Evolutionary conservation across 352 stramenopile genomes (phyloP).

Genomic region (Blastocystis sp.): DNA sequence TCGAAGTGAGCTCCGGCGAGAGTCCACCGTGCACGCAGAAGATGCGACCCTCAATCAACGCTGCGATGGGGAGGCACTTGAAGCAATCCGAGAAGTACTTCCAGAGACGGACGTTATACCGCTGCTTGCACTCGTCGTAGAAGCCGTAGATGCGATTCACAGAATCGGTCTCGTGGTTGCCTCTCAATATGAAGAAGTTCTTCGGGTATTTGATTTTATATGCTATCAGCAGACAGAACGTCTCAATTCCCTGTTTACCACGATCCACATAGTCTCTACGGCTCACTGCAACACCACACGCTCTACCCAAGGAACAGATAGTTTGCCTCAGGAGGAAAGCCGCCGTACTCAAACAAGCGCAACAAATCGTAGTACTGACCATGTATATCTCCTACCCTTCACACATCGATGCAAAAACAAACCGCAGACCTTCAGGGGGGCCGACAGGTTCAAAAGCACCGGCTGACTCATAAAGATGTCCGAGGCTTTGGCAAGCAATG

Average conservation of each 20-base stretch:
- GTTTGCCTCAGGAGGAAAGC: constrained; percentile 87
- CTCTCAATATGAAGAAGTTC: constrained; percentile 95
- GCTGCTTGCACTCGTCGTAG: constrained; percentile 92
- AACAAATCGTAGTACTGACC: constrained; percentile 98
- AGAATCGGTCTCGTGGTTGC: constrained; percentile 96
- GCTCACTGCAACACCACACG: background rate
- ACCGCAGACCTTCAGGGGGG: constrained; percentile 95
- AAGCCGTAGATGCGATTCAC: constrained; percentile 99
- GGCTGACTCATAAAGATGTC: constrained; percentile 96
- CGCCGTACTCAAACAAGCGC: constrained; percentile 88
- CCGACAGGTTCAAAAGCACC: constrained; percentile 96
- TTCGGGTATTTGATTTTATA: constrained; percentile 97
- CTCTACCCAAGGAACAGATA: constrained; percentile 93
- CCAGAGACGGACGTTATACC: constrained; percentile 81
- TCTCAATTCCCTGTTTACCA: constrained; percentile 91
- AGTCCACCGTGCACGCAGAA: constrained; percentile 97
- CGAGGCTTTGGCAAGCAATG: constrained; percentile 90
- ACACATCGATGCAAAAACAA: constrained; percentile 2
- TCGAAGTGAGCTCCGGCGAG: constrained; percentile 87
- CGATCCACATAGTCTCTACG: constrained; percentile 86
- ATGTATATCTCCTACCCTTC: constrained; percentile 82
- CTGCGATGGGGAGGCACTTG: constrained; percentile 90
- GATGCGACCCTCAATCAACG: constrained; percentile 98
- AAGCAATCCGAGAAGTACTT: constrained; percentile 83
- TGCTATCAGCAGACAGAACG: constrained; percentile 89